Conservation (phyloP, 306 rosid genomes). For the Fragaria vesca region DNA sequence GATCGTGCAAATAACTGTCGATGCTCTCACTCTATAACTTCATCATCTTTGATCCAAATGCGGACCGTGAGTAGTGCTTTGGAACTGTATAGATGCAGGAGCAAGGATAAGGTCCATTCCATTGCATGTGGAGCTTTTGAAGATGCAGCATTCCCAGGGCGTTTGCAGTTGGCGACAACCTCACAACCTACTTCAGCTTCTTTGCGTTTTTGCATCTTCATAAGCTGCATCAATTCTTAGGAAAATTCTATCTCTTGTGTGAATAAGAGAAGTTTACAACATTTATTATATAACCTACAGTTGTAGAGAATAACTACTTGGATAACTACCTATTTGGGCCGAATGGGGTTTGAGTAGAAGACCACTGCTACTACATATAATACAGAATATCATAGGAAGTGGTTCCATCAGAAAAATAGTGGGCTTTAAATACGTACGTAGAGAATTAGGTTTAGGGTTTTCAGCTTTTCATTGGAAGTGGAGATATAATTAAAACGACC, state of each 20-base stretch:
- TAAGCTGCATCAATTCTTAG: slow-evolving; percentile 62
- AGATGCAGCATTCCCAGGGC: slow-evolving; percentile 53
- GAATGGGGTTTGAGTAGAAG: too few species aligned
- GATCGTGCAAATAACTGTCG: slow-evolving; percentile 61
- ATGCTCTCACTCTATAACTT: slow-evolving; percentile 53
- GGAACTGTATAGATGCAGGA: slow-evolving; percentile 77
- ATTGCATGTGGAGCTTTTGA: slow-evolving; percentile 67
- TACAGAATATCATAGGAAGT: too few species aligned
- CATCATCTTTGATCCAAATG: slow-evolving; percentile 58
- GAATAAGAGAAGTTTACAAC: slow-evolving; percentile 4
- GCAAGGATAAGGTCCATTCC: slow-evolving; percentile 88
- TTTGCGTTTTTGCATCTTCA: slow-evolving; percentile 44
- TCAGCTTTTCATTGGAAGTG: too few species aligned
- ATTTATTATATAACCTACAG: too few species aligned
- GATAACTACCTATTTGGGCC: too few species aligned
- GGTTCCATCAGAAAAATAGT: too few species aligned
- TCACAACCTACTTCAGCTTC: slow-evolving; percentile 50
- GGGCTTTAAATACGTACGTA: too few species aligned
- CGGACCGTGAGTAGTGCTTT: slow-evolving; percentile 69
- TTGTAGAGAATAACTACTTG: too few species aligned
- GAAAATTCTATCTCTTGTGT: slow-evolving; percentile 71
- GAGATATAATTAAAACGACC: too few species aligned
- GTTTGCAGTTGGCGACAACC: slow-evolving; percentile 54
- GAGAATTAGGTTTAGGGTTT: too few species aligned
- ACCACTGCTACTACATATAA: too few species aligned